These are phyloP conservation scores for Dissophora ornata DNA, from an alignment of 192 early-diverging fungal genomes.

Conservation along the genomic window DNA sequence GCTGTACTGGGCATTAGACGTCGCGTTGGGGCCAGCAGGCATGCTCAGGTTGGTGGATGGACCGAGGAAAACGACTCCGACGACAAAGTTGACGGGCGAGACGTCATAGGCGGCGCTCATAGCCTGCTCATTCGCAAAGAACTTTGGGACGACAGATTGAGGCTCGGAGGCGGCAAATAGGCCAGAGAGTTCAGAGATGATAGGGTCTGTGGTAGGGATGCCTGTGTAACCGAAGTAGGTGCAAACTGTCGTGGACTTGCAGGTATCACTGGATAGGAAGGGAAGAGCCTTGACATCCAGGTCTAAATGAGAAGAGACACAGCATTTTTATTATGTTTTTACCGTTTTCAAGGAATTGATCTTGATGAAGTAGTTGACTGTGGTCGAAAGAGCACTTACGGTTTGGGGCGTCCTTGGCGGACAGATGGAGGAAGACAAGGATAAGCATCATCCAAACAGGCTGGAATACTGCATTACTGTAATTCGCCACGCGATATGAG, in stretches of 20 bases:
- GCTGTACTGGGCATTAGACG: slow-evolving; percentile 1
- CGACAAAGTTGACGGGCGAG: slow-evolving; percentile 53
- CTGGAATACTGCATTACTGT: no score
- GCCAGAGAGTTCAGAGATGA: slow-evolving; percentile 39
- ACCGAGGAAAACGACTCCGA: slow-evolving; percentile 45
- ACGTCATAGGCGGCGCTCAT: slow-evolving; percentile 43
- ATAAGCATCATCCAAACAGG: slow-evolving; percentile 56
- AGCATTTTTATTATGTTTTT: no score
- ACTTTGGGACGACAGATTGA: slow-evolving; percentile 34
- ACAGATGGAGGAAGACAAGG: slow-evolving; percentile 50
- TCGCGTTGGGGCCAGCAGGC: neutral
- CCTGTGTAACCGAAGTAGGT: slow-evolving; percentile 56
- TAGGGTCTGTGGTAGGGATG: slow-evolving; percentile 37
- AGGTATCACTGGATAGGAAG: slow-evolving; percentile 39
- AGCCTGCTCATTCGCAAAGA: slow-evolving; percentile 31
- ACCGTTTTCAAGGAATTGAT: no score
- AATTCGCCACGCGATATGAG: no score
- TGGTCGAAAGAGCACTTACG: slow-evolving; percentile 24
- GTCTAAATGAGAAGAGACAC: no score
- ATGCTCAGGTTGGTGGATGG: slow-evolving; percentile 31
- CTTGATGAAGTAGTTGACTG: no score
- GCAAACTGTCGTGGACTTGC: slow-evolving; percentile 42
- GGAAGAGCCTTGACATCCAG: slow-evolving; percentile 43
- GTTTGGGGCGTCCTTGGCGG: slow-evolving; percentile 25
- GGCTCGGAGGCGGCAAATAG: slow-evolving; percentile 54